phyloP scores from a whole-genome alignment of 1,284 basidiomycete genomes.

The Fereydounia khargensis region DNA sequence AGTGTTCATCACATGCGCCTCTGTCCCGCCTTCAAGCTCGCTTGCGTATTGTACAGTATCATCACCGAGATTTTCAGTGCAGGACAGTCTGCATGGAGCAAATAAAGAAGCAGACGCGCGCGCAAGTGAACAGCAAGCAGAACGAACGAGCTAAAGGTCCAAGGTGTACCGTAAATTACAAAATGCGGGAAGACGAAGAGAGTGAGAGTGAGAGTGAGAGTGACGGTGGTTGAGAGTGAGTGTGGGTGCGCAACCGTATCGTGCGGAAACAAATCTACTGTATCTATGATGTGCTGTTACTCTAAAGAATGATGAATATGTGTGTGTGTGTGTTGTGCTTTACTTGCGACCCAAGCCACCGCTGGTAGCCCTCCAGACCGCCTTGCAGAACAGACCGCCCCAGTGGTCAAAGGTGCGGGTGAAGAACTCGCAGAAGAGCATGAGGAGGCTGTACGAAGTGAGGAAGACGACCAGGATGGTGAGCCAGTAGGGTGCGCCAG shows the following conservation, averaged over 20 bases:
- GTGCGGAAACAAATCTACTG: neutral
- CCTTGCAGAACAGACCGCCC: constrained; percentile 41
- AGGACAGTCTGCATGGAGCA: too few relatives aligned
- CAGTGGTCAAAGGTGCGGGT: constrained; percentile 45
- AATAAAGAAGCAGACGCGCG: too few relatives aligned
- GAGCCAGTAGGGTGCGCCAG: constrained; percentile 41
- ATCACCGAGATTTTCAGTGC: too few relatives aligned
- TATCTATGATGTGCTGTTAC: too few relatives aligned
- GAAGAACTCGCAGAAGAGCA: constrained; percentile 34
- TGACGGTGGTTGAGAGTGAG: neutral
- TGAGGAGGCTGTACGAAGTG: constrained; percentile 32
- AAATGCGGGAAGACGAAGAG: neutral
- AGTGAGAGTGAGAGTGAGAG: neutral
- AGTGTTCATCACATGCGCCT: too few relatives aligned
- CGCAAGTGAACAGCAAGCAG: too few relatives aligned
- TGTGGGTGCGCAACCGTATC: too few relatives aligned
- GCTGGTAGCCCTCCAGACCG: constrained; percentile 36
- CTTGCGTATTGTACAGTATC: too few relatives aligned
- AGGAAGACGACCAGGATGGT: constrained; percentile 40
- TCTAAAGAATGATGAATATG: neutral
- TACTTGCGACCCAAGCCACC: constrained; percentile 32
- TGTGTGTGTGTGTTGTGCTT: neutral
- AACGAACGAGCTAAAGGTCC: too few relatives aligned
- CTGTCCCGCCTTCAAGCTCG: too few relatives aligned
- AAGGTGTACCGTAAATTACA: too few relatives aligned